These are phyloP conservation scores for Dendrocalamus latiflorus DNA, from an alignment of 202 grass and related monocot species.

Conservation along the genomic window DNA sequence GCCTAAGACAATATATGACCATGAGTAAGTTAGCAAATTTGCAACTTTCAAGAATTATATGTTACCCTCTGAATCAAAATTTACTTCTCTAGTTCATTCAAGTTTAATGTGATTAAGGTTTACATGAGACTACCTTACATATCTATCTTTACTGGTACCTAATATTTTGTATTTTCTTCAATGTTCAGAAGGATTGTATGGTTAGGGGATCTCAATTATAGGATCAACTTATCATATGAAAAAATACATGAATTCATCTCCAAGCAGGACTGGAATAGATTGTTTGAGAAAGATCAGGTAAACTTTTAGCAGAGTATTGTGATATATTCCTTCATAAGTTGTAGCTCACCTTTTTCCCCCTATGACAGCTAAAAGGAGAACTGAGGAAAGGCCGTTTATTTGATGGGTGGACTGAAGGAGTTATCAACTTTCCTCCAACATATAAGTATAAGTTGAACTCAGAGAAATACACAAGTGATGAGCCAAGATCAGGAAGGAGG, in stretches of 20 bases:
- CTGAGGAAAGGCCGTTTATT: conserved; percentile 72
- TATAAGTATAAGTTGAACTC: conserved; percentile 93
- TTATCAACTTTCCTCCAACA: conserved; percentile 77
- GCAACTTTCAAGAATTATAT: too few species aligned
- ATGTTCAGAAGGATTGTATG: conserved; percentile 87
- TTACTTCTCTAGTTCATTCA: background rate
- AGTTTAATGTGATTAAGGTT: background rate
- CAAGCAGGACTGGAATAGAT: conserved; percentile 60
- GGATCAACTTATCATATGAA: conserved; percentile 82
- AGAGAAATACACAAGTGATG: conserved; percentile 71
- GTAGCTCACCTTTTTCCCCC: background rate
- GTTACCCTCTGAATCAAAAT: too few species aligned
- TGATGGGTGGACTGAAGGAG: conserved; percentile 87
- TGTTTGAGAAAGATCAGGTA: conserved; percentile 84
- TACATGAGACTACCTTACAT: background rate
- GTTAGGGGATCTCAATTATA: conserved; percentile 96
- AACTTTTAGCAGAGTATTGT: background rate
- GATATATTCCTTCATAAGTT: conserved; percentile 3
- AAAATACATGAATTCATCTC: conserved; percentile 71
- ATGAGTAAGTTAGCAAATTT: too few species aligned
- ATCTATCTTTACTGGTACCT: background rate
- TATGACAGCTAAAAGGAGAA: conserved; percentile 60
- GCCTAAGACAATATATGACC: too few species aligned
- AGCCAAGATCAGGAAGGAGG: conserved; percentile 54
- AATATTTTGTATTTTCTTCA: conserved; percentile 14